phyloP scores from a whole-genome alignment of 2,329 filamentous ascomycete species.

The Penicillium corylophilum region DNA sequence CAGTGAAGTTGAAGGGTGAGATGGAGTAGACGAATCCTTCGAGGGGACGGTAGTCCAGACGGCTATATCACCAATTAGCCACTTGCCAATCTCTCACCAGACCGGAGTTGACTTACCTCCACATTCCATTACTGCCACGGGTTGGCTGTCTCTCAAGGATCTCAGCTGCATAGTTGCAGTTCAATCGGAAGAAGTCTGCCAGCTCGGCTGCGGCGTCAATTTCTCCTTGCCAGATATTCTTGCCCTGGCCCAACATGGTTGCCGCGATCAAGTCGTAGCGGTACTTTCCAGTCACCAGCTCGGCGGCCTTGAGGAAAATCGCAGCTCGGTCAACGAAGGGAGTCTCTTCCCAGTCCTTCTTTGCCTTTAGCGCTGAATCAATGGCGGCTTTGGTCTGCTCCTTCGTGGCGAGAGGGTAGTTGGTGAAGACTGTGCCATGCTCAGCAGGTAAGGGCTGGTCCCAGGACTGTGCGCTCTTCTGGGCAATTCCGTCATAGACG shows the following conservation, averaged over 20 bases:
- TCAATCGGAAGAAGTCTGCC: conserved; percentile 73
- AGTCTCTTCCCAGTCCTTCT: conserved; percentile 76
- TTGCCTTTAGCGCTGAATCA: conserved; percentile 75
- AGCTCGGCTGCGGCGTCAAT: conserved; percentile 91
- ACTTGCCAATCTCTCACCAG: not conserved
- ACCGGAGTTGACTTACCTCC: conserved; percentile 61
- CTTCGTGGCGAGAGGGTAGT: conserved; percentile 75
- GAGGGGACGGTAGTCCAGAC: conserved; percentile 81
- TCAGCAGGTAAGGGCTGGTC: conserved; percentile 32
- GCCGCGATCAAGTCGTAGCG: conserved; percentile 92
- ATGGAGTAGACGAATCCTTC: conserved; percentile 95
- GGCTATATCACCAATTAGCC: conserved; percentile 39
- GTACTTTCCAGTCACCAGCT: conserved; percentile 84
- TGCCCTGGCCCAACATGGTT: conserved; percentile 92
- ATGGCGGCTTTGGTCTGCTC: conserved; percentile 76
- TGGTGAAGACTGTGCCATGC: conserved; percentile 63
- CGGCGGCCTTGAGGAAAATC: conserved; percentile 90
- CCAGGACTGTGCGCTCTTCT: conserved; percentile 23
- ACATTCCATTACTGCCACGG: conserved; percentile 77
- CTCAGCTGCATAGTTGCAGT: conserved; percentile 75
- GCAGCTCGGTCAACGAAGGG: conserved; percentile 87
- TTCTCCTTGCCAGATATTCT: conserved; percentile 96
- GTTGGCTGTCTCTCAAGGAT: conserved; percentile 80
- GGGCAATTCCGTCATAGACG: conserved; percentile 30
- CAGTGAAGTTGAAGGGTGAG: conserved; percentile 95